These are phyloP conservation scores for Diaporthe citri DNA, from an alignment of 2,329 filamentous ascomycete species.

Conservation along the genomic window DNA sequence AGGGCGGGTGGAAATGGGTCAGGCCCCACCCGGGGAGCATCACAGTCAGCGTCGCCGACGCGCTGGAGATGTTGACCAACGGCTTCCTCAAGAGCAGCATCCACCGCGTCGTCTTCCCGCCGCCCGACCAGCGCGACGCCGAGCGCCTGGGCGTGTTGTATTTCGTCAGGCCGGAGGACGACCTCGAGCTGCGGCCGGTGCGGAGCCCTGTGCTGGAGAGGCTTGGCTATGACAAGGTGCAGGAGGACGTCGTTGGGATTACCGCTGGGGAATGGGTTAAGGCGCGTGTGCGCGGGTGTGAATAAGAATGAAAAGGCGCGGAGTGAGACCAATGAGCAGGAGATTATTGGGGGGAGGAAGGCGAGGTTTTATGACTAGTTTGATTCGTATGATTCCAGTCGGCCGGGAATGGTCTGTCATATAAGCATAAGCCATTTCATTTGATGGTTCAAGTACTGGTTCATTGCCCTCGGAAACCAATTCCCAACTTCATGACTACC, in stretches of 20 bases:
- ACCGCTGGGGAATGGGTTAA: slow-evolving; percentile 53
- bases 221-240: slow-evolving; percentile 47
- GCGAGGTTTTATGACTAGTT: neutral
- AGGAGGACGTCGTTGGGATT: slow-evolving; percentile 48
- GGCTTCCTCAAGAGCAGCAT: slow-evolving; percentile 60
- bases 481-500: too few relatives aligned
- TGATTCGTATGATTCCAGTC: neutral
- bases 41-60: slow-evolving; percentile 65
- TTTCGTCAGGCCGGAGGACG: slow-evolving; percentile 54
- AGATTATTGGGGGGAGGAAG: neutral
- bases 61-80: slow-evolving; percentile 61
- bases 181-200: slow-evolving; percentile 49
- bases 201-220: slow-evolving; percentile 50
- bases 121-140: slow-evolving; percentile 55
- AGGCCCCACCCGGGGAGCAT: slow-evolving; percentile 62
- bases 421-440: too few relatives aligned
- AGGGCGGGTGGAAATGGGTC: slow-evolving; percentile 58
- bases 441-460: too few relatives aligned
- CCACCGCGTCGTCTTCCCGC: slow-evolving; percentile 58
- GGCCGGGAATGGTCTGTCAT: neutral
- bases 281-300: slow-evolving; percentile 46
- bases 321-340: slow-evolving; percentile 3
- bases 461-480: too few relatives aligned
- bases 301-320: neutral
- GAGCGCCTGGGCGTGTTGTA: slow-evolving; percentile 53